Base-by-base conservation (phyloP, 2,329 filamentous ascomycete species). In the Aspergillus brunneoviolaceus region DNA sequence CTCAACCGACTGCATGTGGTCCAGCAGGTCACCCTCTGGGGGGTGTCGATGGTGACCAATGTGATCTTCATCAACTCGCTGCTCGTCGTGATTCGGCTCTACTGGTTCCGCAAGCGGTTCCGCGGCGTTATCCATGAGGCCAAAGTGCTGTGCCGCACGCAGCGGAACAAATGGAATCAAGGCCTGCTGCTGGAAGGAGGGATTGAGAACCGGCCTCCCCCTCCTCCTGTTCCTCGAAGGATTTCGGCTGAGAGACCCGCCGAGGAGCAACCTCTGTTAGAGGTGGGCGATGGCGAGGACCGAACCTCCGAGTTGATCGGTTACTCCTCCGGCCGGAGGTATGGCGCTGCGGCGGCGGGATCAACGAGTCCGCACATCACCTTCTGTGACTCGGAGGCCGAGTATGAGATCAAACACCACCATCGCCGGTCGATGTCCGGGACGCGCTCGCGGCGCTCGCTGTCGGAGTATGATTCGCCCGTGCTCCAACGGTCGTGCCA, bases 61-160 rank as follows among this genome's bases (percentile, higher is more conserved):
- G 91, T 92, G 0, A 93, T 96, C 60, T 87, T 89, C 48, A 87
- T 96, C 68, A 87, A 95, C 71, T 87, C 89, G 1, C 89, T 86
- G 55, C 91, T 98, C 35, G 94, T 98, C 11, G 91, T 96, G 67
- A 82, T 97, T 9, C 89, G 94, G 31, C 81, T 98, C 2, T 96
- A 96, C 76, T 98, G 92, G 93, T 98, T 98, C 72, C 92, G 97
- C 76, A 96, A 94, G 75, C 86, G 92, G 12, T 96, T 98, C 72
- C 89, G 94, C 71, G 83, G 89, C 66, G 84, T 96, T 63, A 91
- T 89, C 16, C 82, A 82, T 33, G 89, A 95, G 66, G 87, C 90
- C 1, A 85, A 86, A 59, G 80, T 78, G 45, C 80, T 87, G 53
- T 85, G 92, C 56, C 83, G 83, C 60, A 87, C 74, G 73, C 70